Base-by-base conservation (phyloP, 768 basidiomycete genomes). In the Termitomyces sp. region DNA sequence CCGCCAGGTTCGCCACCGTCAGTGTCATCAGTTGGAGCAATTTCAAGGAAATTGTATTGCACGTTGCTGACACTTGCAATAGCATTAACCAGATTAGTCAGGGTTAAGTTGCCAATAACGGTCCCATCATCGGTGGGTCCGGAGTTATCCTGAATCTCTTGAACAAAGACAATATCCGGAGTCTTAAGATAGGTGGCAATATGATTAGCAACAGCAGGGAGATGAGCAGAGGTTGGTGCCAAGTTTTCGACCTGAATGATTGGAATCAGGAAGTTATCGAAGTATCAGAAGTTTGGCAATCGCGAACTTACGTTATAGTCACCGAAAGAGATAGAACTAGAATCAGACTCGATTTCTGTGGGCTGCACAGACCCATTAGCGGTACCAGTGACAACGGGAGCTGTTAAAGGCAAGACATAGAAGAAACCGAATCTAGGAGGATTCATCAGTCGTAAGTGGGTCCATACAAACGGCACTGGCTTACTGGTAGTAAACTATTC, bases 1-100 rank as follows among this genome's bases (percentile, higher is more conserved):
- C 83, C 83, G 22, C 85, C 85, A 8, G 81, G 82, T 55, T 78
- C 64, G 5, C 85, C 85, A 28, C 85, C 85, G 61, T 87, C 85
- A 64, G 78, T 68, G 32, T 73, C 74, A 57, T 85, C 72, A 24
- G 79, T 72, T 2, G 84, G 84, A 35, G 75, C 72, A 41, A 87
- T 76, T 52, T 79, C 73, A 28, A 79, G 66, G 57, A 76, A 84
- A 2, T 70, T 66, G 63, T 86, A 87, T 3, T 70, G 69, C 13
- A 80, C 75, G 48, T 71, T 71, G 61, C 73, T 77, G 41, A 71
- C 54, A 9, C 67, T 68, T 33, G 71, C 70, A 63, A 87, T 84
- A 9, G 82, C 79, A 18, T 72, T 71, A 4, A 77, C 73, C 24
- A 87, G 69, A 10, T 72, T 78, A 20, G 72, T 64, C 35, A 87